These are phyloP conservation scores for Mrakia gelida DNA, from an alignment of 768 basidiomycete species.

Conservation along the genomic window DNA sequence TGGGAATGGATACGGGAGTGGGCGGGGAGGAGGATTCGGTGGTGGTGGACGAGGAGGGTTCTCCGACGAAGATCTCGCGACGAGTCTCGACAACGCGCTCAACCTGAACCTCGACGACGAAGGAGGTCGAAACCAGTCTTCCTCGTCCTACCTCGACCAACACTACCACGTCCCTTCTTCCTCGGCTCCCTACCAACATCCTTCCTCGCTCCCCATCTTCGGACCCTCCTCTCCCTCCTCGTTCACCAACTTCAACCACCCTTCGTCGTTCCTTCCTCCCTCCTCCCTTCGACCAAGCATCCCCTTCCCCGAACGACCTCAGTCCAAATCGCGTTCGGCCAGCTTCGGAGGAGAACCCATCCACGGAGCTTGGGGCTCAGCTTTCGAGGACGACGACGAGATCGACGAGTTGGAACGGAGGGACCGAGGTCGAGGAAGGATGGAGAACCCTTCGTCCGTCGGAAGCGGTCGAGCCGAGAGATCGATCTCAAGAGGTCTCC, in stretches of 20 bases:
- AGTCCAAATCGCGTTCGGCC: conserved; percentile 1
- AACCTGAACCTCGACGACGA: conserved; percentile 22
- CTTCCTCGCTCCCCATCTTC: conserved; percentile 28
- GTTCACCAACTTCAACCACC: conserved; percentile 1
- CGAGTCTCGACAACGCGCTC: conserved; percentile 27
- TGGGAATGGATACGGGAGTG: neutral
- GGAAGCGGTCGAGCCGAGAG: conserved; percentile 6
- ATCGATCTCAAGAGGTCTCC: conserved; percentile 5
- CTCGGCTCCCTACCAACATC: conserved; percentile 17
- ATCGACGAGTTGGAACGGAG: conserved; percentile 14
- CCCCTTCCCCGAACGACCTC: conserved; percentile 16
- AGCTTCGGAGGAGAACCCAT: conserved; percentile 7
- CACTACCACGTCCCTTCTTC: conserved; percentile 29
- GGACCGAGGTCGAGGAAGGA: conserved; percentile 13
- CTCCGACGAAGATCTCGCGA: conserved; percentile 26
- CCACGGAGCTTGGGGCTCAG: neutral
- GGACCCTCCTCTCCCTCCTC: conserved; percentile 18
- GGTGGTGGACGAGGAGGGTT: conserved; percentile 25
- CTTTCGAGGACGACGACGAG: neutral
- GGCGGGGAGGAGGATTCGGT: neutral
- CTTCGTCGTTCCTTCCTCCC: neutral
- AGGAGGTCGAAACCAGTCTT: neutral
- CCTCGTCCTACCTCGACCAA: neutral
- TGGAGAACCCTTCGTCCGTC: conserved; percentile 11
- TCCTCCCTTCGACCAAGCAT: conserved; percentile 9